phyloP scores from a whole-genome alignment of 163 green algal genomes.

The Trebouxia gelatinosa region DNA sequence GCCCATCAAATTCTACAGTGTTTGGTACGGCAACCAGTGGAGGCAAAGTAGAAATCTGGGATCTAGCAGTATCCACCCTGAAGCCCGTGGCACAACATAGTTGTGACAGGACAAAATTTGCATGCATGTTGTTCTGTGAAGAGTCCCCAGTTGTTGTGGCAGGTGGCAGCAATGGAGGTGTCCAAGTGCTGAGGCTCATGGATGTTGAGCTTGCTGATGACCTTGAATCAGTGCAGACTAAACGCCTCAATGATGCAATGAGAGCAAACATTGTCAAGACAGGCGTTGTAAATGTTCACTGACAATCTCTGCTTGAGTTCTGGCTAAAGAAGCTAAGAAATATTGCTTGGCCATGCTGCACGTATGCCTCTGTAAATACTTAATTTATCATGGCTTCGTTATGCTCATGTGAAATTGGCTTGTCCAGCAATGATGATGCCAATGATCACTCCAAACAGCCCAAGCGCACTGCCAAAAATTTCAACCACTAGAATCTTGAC shows the following conservation, averaged over 20 bases:
- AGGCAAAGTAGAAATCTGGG: constrained; percentile 62
- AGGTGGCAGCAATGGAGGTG: constrained; percentile 48
- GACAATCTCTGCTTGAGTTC: no score
- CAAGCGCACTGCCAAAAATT: constrained; percentile 95
- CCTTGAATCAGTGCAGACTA: constrained; percentile 50
- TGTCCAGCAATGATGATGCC: constrained; percentile 91
- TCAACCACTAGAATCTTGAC: constrained; percentile 99
- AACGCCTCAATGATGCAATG: constrained; percentile 63
- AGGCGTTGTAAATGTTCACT: constrained; percentile 13
- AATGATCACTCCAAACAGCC: constrained; percentile 97
- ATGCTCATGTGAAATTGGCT: constrained; percentile 4
- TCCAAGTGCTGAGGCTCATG: constrained; percentile 53
- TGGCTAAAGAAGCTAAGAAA: no score
- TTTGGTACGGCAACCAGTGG: constrained; percentile 72
- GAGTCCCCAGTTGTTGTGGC: constrained; percentile 57
- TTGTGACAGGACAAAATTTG: constrained; percentile 47
- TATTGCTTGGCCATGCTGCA: no score
- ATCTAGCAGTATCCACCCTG: constrained; percentile 20
- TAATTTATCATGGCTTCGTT: no score
- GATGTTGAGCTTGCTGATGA: constrained; percentile 56
- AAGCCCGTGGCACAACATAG: constrained; percentile 36
- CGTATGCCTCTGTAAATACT: no score
- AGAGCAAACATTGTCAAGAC: constrained; percentile 69
- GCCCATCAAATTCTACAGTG: constrained; percentile 72
- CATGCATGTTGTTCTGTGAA: constrained; percentile 64